phyloP scores from a whole-genome alignment of 2,329 filamentous ascomycete genomes.

The Trichoderma harzianum region DNA sequence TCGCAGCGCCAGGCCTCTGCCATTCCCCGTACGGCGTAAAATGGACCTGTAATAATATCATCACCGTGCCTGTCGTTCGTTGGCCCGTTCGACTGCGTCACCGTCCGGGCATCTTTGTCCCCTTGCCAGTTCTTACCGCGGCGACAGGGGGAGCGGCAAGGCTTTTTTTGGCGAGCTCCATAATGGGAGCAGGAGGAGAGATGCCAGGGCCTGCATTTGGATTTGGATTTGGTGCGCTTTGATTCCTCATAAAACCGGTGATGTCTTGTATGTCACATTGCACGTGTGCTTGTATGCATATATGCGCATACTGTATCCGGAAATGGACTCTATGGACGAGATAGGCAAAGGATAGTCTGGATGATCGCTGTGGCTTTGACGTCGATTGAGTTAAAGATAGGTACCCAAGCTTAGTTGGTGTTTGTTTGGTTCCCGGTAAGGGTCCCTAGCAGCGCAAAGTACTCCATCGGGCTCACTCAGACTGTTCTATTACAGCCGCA shows the following conservation, averaged over 20 bases:
- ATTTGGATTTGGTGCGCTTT: neutral
- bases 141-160: conserved; percentile 7
- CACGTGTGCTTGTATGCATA: neutral
- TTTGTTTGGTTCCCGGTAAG: neutral
- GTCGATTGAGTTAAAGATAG: neutral
- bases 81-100: neutral
- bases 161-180: conserved; percentile 3
- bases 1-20: neutral
- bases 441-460: neutral
- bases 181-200: neutral
- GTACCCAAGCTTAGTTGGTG: neutral
- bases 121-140: conserved; percentile 8
- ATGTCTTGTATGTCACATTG: neutral
- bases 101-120: neutral
- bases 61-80: neutral
- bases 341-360: neutral
- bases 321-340: neutral
- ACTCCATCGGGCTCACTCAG: neutral
- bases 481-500: neutral
- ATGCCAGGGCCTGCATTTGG: neutral
- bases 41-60: neutral
- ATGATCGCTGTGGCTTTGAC: neutral
- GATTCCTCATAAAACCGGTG: neutral
- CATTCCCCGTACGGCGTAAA: neutral
- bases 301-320: neutral